phyloP scores from a whole-genome alignment of 1,284 basidiomycete genomes.

The Sutorius eximius region DNA sequence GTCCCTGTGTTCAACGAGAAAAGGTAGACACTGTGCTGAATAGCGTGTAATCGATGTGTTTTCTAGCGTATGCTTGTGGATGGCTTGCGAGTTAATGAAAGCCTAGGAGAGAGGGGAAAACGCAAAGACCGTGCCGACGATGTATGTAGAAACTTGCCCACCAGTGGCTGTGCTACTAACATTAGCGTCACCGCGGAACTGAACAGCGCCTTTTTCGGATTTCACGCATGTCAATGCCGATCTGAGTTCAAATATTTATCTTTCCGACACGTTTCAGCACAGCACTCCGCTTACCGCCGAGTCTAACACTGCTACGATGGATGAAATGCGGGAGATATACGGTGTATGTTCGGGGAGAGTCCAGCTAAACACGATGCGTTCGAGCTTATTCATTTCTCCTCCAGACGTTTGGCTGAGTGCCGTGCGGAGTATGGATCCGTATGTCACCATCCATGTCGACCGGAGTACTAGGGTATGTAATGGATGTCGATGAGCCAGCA shows the following conservation, averaged over 20 bases:
- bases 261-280: background rate
- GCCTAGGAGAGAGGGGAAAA: slow-evolving; percentile 9
- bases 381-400: background rate
- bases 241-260: background rate
- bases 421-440: background rate
- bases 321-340: too few species aligned
- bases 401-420: background rate
- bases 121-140: slow-evolving; percentile 4
- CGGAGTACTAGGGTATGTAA: too few species aligned
- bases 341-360: too few species aligned
- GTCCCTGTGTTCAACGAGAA: slow-evolving; percentile 5
- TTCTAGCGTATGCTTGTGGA: background rate
- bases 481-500: background rate
- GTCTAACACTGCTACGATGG: too few species aligned
- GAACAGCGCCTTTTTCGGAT: background rate
- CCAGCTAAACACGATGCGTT: too few species aligned
- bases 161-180: slow-evolving; percentile 27
- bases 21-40: slow-evolving; percentile 5
- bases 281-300: background rate
- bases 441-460: too few species aligned
- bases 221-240: background rate
- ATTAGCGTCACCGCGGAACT: slow-evolving; percentile 4
- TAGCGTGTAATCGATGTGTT: background rate
- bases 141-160: slow-evolving; percentile 11
- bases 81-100: slow-evolving; percentile 6